Evolutionary conservation across 495 filamentous ascomycete species (phyloP).

Genomic region (Cercophora samala): DNA sequence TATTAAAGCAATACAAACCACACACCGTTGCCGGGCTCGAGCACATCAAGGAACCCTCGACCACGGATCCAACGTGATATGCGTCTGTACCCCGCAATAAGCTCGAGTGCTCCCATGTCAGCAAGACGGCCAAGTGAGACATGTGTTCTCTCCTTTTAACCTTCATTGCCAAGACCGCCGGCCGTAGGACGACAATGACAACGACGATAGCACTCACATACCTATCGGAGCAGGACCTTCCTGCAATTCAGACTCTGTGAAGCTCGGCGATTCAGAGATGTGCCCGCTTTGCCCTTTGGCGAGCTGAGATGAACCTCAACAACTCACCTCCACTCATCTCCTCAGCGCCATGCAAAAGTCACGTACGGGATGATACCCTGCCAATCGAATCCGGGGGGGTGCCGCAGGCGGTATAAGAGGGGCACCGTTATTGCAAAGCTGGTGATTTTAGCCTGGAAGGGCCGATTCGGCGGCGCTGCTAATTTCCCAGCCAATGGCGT

Average conservation of each 20-base stretch:
- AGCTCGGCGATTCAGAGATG: not conserved
- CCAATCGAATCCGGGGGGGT: constrained; percentile 34
- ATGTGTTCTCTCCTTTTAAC: not conserved
- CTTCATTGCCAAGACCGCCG: not conserved
- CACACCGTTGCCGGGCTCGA: constrained; percentile 2
- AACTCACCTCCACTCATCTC: constrained; percentile 13
- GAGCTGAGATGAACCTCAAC: constrained; percentile 14
- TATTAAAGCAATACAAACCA: constrained; percentile 15
- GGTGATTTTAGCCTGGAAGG: constrained; percentile 42
- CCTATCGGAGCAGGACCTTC: constrained; percentile 1
- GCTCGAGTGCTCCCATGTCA: not conserved
- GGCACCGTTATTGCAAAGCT: constrained; percentile 28
- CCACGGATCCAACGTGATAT: constrained; percentile 12
- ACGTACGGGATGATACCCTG: constrained; percentile 35
- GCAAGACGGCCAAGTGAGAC: constrained; percentile 14
- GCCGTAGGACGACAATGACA: not conserved
- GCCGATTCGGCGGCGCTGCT: constrained; percentile 34
- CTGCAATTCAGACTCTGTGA: not conserved
- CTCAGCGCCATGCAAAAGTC: constrained; percentile 29
- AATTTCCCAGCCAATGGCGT: constrained; percentile 34
- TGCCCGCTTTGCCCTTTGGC: not conserved
- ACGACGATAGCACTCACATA: constrained; percentile 2
- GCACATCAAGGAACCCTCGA: constrained; percentile 10
- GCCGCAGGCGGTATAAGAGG: constrained; percentile 30
- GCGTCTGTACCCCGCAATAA: constrained; percentile 22